A percentile compares a stretch with the other conserved stretches of the same genome.
phyloP scores from a whole-genome alignment of 352 stramenopile genomes.

The Globisporangium nunn region DNA sequence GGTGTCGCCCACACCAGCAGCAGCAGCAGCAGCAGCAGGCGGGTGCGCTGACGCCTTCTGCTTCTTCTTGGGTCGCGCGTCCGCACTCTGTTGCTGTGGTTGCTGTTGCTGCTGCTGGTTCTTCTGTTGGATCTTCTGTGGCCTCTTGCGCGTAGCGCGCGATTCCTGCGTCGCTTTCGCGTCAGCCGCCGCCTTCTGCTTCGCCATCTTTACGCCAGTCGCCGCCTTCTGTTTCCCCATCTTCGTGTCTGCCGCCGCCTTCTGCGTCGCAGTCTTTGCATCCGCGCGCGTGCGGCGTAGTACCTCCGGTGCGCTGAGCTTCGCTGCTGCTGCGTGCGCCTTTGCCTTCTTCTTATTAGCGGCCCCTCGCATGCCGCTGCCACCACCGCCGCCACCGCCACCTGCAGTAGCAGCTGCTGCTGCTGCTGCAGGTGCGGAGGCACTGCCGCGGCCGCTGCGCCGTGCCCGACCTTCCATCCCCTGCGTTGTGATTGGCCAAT shows the following conservation, averaged over 20 bases:
- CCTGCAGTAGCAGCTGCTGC: too few species aligned
- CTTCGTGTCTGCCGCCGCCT: slow-evolving; percentile 14
- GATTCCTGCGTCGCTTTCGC: background rate
- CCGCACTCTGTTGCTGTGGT: too few species aligned
- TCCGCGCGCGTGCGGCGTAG: slow-evolving; percentile 5
- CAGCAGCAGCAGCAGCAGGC: background rate
- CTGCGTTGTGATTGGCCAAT: too few species aligned
- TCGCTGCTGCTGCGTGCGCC: background rate
- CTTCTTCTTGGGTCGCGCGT: background rate
- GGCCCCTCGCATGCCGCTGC: background rate
- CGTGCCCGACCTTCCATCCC: background rate
- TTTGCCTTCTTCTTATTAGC: background rate
- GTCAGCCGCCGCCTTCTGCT: background rate
- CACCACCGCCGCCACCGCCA: too few species aligned
- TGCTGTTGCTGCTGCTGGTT: background rate
- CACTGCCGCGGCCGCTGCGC: background rate
- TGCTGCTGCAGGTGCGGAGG: background rate
- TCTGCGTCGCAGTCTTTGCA: slow-evolving; percentile 18
- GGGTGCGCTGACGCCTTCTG: background rate
- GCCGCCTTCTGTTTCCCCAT: slow-evolving; percentile 4
- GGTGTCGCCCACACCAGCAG: background rate
- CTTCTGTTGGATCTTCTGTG: background rate
- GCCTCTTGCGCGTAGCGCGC: background rate
- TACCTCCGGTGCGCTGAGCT: background rate
- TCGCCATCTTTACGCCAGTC: too few species aligned